Percentiles rank a stretch among this genome's conserved stretches.
Conservation (phyloP, 202 grass and related monocot genomes). For the Musa balbisiana region DNA sequence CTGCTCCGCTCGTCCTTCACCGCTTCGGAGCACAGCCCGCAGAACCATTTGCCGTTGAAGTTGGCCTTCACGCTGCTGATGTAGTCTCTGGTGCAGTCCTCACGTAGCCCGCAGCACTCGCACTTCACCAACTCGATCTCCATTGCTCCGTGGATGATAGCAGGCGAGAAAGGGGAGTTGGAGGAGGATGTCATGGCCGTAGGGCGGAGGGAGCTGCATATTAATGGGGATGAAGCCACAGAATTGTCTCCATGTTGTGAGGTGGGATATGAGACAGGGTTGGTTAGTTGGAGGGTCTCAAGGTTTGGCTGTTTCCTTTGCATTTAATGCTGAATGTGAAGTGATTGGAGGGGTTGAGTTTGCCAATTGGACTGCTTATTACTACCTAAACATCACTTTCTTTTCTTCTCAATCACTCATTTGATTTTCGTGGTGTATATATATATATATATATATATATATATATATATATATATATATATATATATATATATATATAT, state of each 20-base stretch:
- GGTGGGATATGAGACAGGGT: slow-evolving; percentile 1
- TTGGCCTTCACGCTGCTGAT: slow-evolving; percentile 48
- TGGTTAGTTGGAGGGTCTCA: slow-evolving; percentile 21
- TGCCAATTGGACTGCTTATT: no score
- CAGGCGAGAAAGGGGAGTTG: slow-evolving; percentile 10
- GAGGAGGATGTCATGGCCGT: not conserved
- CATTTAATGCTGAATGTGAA: no score
- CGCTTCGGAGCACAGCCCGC: slow-evolving; percentile 62
- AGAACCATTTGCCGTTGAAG: slow-evolving; percentile 70
- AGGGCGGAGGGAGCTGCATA: slow-evolving; percentile 13
- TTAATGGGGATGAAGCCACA: slow-evolving; percentile 9
- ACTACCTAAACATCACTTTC: no score
- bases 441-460: no score
- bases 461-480: no score
- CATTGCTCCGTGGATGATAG: slow-evolving; percentile 22
- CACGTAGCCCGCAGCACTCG: slow-evolving; percentile 47
- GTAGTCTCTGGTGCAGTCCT: slow-evolving; percentile 76
- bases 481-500: no score
- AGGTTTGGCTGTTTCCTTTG: slow-evolving; percentile 8
- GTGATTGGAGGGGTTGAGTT: no score
- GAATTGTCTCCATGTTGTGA: not conserved
- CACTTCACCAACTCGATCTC: slow-evolving; percentile 48
- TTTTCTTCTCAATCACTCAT: no score
- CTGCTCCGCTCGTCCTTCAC: slow-evolving; percentile 35
- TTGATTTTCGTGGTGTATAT: no score